Evolutionary conservation across 306 rosid genomes (phyloP), one percentile per base, ranked within the genome.

Genomic region (Astragalus glycyphyllos): DNA sequence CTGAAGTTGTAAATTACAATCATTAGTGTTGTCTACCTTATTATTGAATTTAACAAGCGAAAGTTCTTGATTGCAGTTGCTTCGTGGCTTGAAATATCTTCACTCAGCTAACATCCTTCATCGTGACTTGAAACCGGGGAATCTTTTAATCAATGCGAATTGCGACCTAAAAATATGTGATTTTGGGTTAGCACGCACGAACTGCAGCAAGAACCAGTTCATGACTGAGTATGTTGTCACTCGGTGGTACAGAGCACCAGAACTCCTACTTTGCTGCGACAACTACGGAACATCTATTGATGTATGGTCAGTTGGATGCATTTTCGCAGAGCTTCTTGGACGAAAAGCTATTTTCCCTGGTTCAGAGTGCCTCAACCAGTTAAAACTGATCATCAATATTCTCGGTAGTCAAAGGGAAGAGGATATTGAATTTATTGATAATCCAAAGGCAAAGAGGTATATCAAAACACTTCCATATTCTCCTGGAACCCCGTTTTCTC

Each of bases 211-310:
- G 80, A 87, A 85, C 77, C 93, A 92, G 82, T 92, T 92, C 80
- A 90, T 90, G 98, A 92, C 98, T 0, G 98, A 92, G 83, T 92
- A 92, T 57, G 98, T 92, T 11, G 98, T 92, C 66, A 92, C 98
- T 48, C 87, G 98, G 69, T 92, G 98, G 98, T 92, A 92, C 70
- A 79, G 98, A 67, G 97, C 98, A 50, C 98, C 98, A 4, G 97
- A 92, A 79, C 91, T 92, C 46, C 89, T 92, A 40, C 97, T 92
- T 14, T 90, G 97, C 83, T 92, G 98, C 55, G 98, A 92, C 84
- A 86, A 90, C 76, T 93, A 90, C 7, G 96, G 91, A 45, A 88
- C 92, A 16, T 84, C 98, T 10, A 93, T 93, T 64, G 98, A 93
- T 79, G 93, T 93, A 46, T 93, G 98, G 98, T 93, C 98, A 66